These are phyloP conservation scores for Lasiodiplodia sp. DNA, from an alignment of 2,329 filamentous ascomycete species.

Conservation along the genomic window DNA sequence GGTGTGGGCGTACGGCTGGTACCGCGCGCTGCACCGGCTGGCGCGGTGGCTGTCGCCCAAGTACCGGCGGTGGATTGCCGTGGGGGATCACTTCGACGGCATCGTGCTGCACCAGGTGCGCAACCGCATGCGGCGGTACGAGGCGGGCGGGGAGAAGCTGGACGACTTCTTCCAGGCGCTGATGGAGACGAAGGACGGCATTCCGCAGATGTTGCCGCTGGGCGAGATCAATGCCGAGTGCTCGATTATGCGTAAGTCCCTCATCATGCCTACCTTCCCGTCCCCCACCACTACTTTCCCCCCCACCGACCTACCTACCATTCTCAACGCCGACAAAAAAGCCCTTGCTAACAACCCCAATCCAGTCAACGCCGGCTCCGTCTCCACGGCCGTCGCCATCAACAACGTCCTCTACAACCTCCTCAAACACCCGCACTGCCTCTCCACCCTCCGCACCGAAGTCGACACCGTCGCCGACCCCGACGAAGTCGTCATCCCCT, in stretches of 20 bases:
- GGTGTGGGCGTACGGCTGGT: too few species aligned
- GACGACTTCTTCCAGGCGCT: slow-evolving; percentile 29
- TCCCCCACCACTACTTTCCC: too few species aligned
- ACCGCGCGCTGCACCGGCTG: too few species aligned
- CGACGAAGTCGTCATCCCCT: slow-evolving; percentile 33
- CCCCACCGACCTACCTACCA: too few species aligned
- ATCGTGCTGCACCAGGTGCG: too few species aligned
- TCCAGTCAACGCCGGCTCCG: slow-evolving; percentile 41
- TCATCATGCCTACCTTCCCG: too few species aligned
- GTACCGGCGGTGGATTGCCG: too few species aligned
- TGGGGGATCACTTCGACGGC: too few species aligned
- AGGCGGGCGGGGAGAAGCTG: not conserved
- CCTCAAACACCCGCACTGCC: slow-evolving; percentile 41
- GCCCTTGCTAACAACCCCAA: too few species aligned
- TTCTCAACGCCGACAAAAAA: too few species aligned
- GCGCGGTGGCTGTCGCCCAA: too few species aligned
- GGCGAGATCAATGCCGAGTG: slow-evolving; percentile 21
- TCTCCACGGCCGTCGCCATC: slow-evolving; percentile 43
- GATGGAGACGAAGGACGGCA: slow-evolving; percentile 18
- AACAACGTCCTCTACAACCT: slow-evolving; percentile 45
- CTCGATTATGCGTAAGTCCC: not conserved
- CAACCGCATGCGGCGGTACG: too few species aligned
- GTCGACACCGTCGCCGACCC: slow-evolving; percentile 30
- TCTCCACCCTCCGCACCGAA: slow-evolving; percentile 37
- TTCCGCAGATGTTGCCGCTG: not conserved